Evolutionary conservation across 208 protist genomes (phyloP), one percentile per base, ranked within the genome.

Genomic region (Wallacemonas sp.): DNA sequence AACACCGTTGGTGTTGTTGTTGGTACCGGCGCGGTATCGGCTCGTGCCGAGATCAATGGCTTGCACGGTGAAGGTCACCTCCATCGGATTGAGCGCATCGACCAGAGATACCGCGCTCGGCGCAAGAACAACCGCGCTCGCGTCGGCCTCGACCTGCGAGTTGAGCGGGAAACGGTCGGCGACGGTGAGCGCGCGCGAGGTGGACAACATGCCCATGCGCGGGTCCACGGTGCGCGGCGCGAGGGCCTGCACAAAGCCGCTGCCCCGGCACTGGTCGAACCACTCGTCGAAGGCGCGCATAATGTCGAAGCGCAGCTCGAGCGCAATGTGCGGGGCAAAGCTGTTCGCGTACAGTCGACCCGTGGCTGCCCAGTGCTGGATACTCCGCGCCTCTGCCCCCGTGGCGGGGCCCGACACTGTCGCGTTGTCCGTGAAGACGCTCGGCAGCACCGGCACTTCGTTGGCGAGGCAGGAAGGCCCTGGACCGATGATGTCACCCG

Each of bases 291-390:
- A 82, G 25, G 48, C 57, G 11, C 72, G 62, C 8, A 74, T 16
- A 11, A 94, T 65, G 55, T 80, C 79, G 61, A 72, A 82, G 26
- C 89, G 85, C 59, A 94, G 64, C 74, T 92, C 89, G 23, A 94
- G 61, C n/a, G 80, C 84, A 54, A 94, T 83, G 70, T 94, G 89
- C 44, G 85, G 85, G 3, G 78, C 70, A 59, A 94, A 94, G 33
- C 76, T 77, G 8, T 72, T 57, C 3, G 78, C 75, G 68, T 94
- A 94, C 16, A 67, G 57, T 33, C 45, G 55, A 18, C 67, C 74
- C 2, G 72, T 71, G n/a, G 70, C 70, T 2, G 45, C 62, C 26
- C 70, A 70, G n/a, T 57, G 57, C 65, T 67, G 26, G 48, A 36
- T 39, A 59, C 31, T 10, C 54, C 61, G 28, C 31, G 63, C 61